A percentile compares a stretch with the other conserved stretches of the same genome.
These are phyloP conservation scores for Flueggea neowawraea DNA, from an alignment of 441 rosid genomes.

Conservation along the genomic window DNA sequence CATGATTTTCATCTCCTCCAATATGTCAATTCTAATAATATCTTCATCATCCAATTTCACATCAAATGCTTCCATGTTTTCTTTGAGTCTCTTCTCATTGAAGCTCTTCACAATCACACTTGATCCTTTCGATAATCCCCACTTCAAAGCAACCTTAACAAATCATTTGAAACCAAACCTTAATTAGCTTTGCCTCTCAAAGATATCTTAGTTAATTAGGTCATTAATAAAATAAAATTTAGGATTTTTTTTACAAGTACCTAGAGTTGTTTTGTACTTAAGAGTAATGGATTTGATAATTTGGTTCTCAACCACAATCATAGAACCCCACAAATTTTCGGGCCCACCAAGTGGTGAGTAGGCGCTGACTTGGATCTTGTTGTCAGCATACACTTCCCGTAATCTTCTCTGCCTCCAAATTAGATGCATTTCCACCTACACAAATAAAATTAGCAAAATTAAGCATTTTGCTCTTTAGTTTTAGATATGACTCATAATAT, in stretches of 20 bases:
- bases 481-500: too few species aligned
- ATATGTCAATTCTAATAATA: constrained; percentile 42
- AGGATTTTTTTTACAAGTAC: constrained; percentile 12
- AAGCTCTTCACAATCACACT: constrained; percentile 12
- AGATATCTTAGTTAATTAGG: too few species aligned
- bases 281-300: constrained; percentile 59
- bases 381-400: constrained; percentile 51
- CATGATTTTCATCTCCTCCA: constrained; percentile 70
- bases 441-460: not conserved
- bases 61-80: not conserved
- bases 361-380: constrained; percentile 76
- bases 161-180: not conserved
- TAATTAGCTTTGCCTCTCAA: not conserved
- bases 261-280: constrained; percentile 62
- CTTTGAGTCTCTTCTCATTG: constrained; percentile 1
- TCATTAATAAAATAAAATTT: too few species aligned
- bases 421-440: constrained; percentile 95
- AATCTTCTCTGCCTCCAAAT: constrained; percentile 81
- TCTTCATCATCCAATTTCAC: constrained; percentile 53
- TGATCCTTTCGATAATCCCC: constrained; percentile 75
- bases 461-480: too few species aligned
- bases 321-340: constrained; percentile 79
- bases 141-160: constrained; percentile 63
- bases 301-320: constrained; percentile 62
- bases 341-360: constrained; percentile 90